Conservation (phyloP, 257 asterid genomes). For the Primulina huaijiensis region DNA sequence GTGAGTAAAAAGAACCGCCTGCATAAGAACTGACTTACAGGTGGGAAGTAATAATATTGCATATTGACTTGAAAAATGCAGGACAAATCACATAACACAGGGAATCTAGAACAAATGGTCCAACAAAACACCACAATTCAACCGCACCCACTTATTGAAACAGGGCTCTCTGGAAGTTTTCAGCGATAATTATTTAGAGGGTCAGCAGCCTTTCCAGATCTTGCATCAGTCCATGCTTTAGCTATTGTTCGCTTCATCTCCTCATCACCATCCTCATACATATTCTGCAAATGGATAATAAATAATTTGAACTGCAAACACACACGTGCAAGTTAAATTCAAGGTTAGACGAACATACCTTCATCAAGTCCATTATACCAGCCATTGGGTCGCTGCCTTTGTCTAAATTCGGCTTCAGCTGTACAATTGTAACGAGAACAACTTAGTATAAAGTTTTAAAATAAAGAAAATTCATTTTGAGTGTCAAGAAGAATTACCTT, state of each 20-base stretch:
- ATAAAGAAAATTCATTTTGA: background rate
- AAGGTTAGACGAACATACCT: conserved; percentile 37
- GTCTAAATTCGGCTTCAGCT: conserved; percentile 69
- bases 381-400: conserved; percentile 85
- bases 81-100: background rate
- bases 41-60: background rate
- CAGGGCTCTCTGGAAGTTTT: conserved; percentile 6
- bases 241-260: conserved; percentile 86
- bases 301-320: background rate
- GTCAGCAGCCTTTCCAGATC: conserved; percentile 75
- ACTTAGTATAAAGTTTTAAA: background rate
- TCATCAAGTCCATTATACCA: conserved; percentile 89
- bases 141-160: background rate
- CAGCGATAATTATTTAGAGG: conserved; percentile 44
- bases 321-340: background rate
- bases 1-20: background rate
- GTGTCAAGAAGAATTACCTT: conserved; percentile 42
- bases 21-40: background rate
- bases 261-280: conserved; percentile 89
- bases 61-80: too few species aligned
- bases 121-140: background rate
- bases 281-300: conserved; percentile 43
- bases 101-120: background rate
- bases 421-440: conserved; percentile 15
- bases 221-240: conserved; percentile 82